Evolutionary conservation across 148 eudicot genomes (phyloP).

Genomic region (Rhododendron mucronatum): DNA sequence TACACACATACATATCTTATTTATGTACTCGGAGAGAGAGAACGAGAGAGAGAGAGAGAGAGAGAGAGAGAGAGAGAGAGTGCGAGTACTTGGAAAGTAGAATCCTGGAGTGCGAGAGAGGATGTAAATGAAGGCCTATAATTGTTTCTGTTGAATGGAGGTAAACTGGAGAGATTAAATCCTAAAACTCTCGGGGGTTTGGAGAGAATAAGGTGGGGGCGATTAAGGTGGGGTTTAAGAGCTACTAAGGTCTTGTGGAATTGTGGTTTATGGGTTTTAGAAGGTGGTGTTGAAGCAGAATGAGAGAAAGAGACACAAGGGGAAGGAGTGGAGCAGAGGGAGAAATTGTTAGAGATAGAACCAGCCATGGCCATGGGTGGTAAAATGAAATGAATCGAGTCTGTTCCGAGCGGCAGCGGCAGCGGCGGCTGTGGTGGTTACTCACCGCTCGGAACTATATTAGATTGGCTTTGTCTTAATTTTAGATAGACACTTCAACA

Average conservation of each 20-base stretch:
- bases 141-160: neutral
- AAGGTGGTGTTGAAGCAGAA: neutral
- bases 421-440: neutral
- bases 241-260: neutral
- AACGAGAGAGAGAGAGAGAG: neutral
- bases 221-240: neutral
- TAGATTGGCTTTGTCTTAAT: neutral
- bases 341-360: slow-evolving; percentile 2
- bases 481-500: too few species aligned
- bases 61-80: neutral
- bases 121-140: neutral
- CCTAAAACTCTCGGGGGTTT: neutral
- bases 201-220: neutral
- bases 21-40: neutral
- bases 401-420: neutral
- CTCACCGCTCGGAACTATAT: neutral
- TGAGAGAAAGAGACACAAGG: neutral
- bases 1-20: neutral
- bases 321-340: neutral
- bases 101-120: neutral
- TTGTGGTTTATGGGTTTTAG: neutral
- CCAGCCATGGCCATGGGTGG: neutral
- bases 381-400: neutral
- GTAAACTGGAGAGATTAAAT: neutral
- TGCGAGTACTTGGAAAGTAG: slow-evolving; percentile 3